These are phyloP conservation scores for Termitomyces sp. DNA, from an alignment of 768 basidiomycete genomes.

Conservation along the genomic window DNA sequence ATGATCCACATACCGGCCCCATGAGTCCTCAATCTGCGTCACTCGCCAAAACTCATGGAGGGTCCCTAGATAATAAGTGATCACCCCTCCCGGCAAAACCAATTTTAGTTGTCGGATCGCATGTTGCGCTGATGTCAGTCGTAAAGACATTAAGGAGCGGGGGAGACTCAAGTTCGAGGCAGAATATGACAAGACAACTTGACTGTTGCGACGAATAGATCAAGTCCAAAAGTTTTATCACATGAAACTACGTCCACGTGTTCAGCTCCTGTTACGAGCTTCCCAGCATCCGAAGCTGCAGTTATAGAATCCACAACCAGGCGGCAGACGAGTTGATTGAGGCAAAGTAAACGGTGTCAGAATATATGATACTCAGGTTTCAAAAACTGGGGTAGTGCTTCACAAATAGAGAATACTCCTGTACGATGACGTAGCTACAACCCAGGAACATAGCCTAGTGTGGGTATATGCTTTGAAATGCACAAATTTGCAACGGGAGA, in stretches of 20 bases:
- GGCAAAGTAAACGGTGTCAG: background rate
- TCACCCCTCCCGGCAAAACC: conserved; percentile 58
- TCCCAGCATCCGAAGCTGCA: background rate
- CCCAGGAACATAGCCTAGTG: background rate
- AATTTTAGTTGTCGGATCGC: conserved; percentile 69
- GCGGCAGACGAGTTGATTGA: background rate
- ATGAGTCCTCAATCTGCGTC: conserved; percentile 31
- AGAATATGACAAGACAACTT: background rate
- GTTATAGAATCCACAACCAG: background rate
- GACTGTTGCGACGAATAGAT: too few relatives aligned
- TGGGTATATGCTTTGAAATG: background rate
- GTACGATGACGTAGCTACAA: background rate
- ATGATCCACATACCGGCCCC: conserved; percentile 45
- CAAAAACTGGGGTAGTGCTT: background rate
- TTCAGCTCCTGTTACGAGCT: background rate
- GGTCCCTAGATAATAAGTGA: conserved; percentile 61
- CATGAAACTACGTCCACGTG: conserved; percentile 2
- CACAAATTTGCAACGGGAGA: background rate
- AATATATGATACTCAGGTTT: background rate
- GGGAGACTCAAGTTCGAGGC: background rate
- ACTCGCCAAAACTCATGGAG: conserved; percentile 43
- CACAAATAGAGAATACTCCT: background rate
- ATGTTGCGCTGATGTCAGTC: conserved; percentile 28
- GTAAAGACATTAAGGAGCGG: conserved; percentile 13
- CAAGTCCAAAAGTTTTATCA: conserved; percentile 2